Evolutionary conservation across 2,329 filamentous ascomycete species (phyloP).

Genomic region (Penicillium sp.): DNA sequence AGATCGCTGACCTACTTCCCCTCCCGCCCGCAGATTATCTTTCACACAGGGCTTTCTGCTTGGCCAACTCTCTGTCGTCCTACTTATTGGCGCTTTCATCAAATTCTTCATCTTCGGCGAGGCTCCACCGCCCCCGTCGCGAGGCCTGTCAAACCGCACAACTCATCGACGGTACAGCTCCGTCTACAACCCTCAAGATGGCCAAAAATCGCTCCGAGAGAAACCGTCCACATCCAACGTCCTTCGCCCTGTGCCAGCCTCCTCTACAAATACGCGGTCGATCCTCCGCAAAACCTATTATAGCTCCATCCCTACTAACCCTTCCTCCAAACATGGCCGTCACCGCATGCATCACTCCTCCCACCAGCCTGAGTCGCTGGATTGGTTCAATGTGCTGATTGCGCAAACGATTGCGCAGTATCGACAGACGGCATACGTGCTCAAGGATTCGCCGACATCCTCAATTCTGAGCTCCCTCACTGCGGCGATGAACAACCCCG

Average conservation of each 20-base stretch:
- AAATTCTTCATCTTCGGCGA: constrained; percentile 99
- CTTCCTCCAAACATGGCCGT: constrained; percentile 47
- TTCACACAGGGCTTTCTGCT: constrained; percentile 94
- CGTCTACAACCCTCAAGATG: constrained; percentile 51
- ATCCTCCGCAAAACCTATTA: constrained; percentile 98
- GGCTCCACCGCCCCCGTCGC: constrained; percentile 78
- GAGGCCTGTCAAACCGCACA: constrained; percentile 73
- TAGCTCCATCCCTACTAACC: constrained; percentile 59
- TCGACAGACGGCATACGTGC: constrained; percentile 85
- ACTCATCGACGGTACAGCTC: constrained; percentile 76
- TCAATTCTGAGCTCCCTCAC: constrained; percentile 80
- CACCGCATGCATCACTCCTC: constrained; percentile 61
- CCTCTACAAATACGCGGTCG: constrained; percentile 78
- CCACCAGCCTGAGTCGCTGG: constrained; percentile 92
- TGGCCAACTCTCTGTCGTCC: constrained; percentile 87
- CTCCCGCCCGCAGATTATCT: constrained; percentile 63
- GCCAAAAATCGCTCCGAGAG: constrained; percentile 50
- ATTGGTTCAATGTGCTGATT: constrained; percentile 98
- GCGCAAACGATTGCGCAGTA: constrained; percentile 97
- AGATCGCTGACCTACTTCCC: constrained; percentile 22
- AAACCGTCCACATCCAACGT: constrained; percentile 66
- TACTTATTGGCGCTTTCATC: constrained; percentile 92
- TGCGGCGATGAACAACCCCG: constrained; percentile 81
- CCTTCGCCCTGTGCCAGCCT: constrained; percentile 70
- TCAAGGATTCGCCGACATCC: constrained; percentile 63